Base-by-base conservation (phyloP, 1,284 basidiomycete species). In the Peniophora sp. region DNA sequence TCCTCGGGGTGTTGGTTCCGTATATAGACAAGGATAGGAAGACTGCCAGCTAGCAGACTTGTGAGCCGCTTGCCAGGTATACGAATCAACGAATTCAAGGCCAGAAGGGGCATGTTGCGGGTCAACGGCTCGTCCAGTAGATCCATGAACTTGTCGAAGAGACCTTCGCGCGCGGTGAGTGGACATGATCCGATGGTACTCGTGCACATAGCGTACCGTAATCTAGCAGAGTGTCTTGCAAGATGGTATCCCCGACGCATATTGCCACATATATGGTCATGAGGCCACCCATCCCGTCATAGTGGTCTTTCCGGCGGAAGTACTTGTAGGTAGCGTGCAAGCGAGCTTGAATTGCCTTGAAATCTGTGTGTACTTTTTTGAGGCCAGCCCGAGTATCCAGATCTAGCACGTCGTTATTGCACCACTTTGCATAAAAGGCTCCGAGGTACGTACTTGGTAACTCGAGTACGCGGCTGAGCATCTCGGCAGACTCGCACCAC, bases 201-300 rank as follows among this genome's bases (percentile, higher is more conserved):
- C n/a, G n/a, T n/a, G n/a, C n/a, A n/a, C n/a, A n/a, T n/a, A n/a
- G 53, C 57, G 27, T 52, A 75, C 75, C 76, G 64, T 69, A 66
- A 27, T 70, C 67, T 53, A 75, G 68, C 15, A 80, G 60, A 50
- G 74, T 73, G 57, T 78, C 69, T 32, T 75, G 66, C 48, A 80
- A 60, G 43, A 80, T 65, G 3, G 74, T 68, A 60, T 81, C 78
- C 0, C 68, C 66, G 3, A 50, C 36, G 27, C 69, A 78, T 73
- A 81, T 75, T 54, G 74, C 76, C 17, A 75, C 71, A 51, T 73
- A 80, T 50, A 82, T 76, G 6, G 71, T 73, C 12, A 79, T 63
- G 27, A 32, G 27, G 27, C 27, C 27, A 12, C 27, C 27, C 27
- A 32, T 32, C 6, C 27, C 27, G 27, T 32, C 12, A 12, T 32